Base-by-base conservation (phyloP, 768 basidiomycete species). In the Tricholoma sp. region DNA sequence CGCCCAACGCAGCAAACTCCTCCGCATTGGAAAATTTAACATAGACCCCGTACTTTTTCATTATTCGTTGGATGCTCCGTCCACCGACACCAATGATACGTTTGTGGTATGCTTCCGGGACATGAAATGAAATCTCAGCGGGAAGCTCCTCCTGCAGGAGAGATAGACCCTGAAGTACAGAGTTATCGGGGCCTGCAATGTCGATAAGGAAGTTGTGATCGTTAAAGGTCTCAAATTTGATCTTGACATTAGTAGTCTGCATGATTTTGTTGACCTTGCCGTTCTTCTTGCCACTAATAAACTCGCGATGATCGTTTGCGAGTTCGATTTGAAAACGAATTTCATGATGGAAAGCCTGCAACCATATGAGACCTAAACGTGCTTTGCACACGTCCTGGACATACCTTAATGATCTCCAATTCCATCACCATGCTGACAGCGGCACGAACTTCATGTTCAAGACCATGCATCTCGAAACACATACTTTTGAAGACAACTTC, bases 201-300 rank as follows among this genome's bases (percentile, higher is more conserved):
- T 96, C 94, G 66, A 96, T 93, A 65, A 94, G 81, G 75, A 95
- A 94, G 71, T 95, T 94, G 71, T 94, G 85, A 68, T 96, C 94
- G 69, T 94, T 97, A 76, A 96, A 91, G 5, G 95, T 96, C 77
- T 98, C 96, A 61, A 98, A 98, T 74, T 97, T 97, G 79, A 99
- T 97, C 76, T 97, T 96, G 69, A 95, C 94, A 64, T 90, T 91
- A 29, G 95, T 90, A 11, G 86, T 88, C 72, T 98, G 94, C 93
- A 98, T 98, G 70, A 98, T 97, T 77, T 98, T 98, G 79, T 98
- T 98, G 72, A 98, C 93, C 75, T 99, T 99, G 57, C 96, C 96
- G 66, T 98, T 98, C 80, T 98, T 98, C 80, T 99, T 99, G 45
- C 96, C 96, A 56, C 90, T 91, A 71, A 99, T 97, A 74, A 98